Evolutionary conservation across 192 early-diverging fungal species (phyloP).

Genomic region (Backusella morwellensis): DNA sequence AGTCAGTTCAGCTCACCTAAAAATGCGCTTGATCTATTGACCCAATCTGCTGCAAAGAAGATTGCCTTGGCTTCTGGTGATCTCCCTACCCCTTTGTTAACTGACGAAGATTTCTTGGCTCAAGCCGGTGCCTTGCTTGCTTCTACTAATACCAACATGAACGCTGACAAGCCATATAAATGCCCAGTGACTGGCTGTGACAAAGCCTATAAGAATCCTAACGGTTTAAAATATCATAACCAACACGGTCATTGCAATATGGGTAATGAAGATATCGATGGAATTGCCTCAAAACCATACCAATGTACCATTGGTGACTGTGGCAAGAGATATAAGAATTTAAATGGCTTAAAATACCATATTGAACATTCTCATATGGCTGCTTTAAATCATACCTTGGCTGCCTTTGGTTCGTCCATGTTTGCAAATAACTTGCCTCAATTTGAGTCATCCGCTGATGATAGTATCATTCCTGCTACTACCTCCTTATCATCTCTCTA

Average conservation of each 20-base stretch:
- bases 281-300: conserved; percentile 65
- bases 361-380: conserved; percentile 83
- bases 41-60: conserved; percentile 20
- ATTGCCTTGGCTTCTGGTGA: conserved; percentile 12
- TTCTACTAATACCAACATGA: conserved; percentile 15
- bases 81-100: conserved; percentile 16
- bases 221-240: conserved; percentile 98
- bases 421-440: not conserved
- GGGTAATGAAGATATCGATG: conserved; percentile 48
- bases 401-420: conserved; percentile 26
- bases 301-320: conserved; percentile 79
- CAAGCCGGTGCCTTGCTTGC: conserved; percentile 37
- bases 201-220: conserved; percentile 99
- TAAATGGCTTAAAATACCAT: conserved; percentile 96
- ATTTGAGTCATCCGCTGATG: not conserved
- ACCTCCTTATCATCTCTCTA: not conserved
- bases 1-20: not conserved
- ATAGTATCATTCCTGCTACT: not conserved
- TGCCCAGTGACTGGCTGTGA: conserved; percentile 84
- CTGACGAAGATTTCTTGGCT: conserved; percentile 40
- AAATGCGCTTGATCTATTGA: conserved; percentile 17
- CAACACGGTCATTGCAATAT: conserved; percentile 85
- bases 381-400: conserved; percentile 35
- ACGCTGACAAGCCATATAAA: conserved; percentile 81
- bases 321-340: conserved; percentile 95